phyloP scores from a whole-genome alignment of 2,329 filamentous ascomycete genomes.

The Didymella sp. region DNA sequence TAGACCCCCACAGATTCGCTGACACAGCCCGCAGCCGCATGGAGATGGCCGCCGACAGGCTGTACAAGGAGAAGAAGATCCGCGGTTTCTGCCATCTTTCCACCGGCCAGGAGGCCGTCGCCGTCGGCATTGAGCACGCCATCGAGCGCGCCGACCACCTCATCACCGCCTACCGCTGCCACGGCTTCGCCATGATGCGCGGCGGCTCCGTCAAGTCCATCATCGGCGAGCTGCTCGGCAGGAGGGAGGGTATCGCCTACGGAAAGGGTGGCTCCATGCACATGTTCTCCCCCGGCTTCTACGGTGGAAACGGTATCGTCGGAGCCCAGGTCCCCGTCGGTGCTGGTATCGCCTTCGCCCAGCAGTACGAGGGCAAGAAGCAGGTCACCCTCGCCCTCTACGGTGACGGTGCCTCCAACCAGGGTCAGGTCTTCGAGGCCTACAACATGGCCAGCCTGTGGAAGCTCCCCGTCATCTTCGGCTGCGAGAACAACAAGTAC shows the following conservation, averaged over 20 bases:
- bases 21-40: conserved; percentile 73
- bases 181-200: conserved; percentile 97
- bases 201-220: conserved; percentile 89
- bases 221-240: conserved; percentile 93
- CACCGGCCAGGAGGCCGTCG: conserved; percentile 96
- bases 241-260: conserved; percentile 95
- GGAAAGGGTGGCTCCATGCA: conserved; percentile 99
- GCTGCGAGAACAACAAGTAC: conserved; percentile 99
- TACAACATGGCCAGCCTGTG: conserved; percentile 99
- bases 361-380: conserved; percentile 89
- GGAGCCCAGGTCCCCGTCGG: conserved; percentile 98
- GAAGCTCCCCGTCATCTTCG: conserved; percentile 94
- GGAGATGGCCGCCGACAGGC: conserved; percentile 98
- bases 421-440: conserved; percentile 98
- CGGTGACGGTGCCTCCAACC: conserved; percentile 97
- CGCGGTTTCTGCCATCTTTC: conserved; percentile 99
- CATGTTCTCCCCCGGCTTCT: conserved; percentile 99
- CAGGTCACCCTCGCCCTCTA: conserved; percentile 90
- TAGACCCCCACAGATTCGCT: conserved; percentile 11
- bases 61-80: conserved; percentile 99
- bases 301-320: conserved; percentile 98
- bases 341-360: conserved; percentile 93
- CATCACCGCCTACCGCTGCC: conserved; percentile 98
- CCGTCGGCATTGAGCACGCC: conserved; percentile 94
- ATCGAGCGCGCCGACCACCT: conserved; percentile 90